Evolutionary conservation across 257 asterid species (phyloP).

Genomic region (Cinchona pubescens): DNA sequence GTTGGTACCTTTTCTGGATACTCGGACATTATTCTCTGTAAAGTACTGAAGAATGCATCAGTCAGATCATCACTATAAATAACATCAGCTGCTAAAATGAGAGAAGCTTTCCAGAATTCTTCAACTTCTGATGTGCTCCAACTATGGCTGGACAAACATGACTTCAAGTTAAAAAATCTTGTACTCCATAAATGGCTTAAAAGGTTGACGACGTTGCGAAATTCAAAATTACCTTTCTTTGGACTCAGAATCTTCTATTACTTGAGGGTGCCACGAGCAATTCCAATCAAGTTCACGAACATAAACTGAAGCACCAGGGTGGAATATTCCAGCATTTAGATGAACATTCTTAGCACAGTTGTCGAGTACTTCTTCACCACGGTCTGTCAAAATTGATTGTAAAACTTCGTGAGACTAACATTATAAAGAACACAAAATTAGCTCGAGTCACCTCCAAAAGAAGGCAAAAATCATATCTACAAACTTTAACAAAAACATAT

Average conservation of each 20-base stretch:
- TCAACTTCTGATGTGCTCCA: conserved; percentile 68
- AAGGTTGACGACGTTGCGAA: not conserved
- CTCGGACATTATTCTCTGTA: conserved; percentile 57
- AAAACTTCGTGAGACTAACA: conserved; percentile 20
- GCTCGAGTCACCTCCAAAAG: not conserved
- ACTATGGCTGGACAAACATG: conserved; percentile 44
- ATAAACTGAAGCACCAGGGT: conserved; percentile 42
- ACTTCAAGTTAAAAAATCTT: no score
- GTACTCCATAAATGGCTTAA: no score
- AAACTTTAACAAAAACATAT: not conserved
- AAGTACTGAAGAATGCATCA: conserved; percentile 61
- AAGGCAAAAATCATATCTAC: not conserved
- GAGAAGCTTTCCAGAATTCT: conserved; percentile 64
- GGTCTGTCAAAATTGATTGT: conserved; percentile 47
- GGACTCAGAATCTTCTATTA: conserved; percentile 32
- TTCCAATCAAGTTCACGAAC: conserved; percentile 97
- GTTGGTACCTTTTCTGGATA: conserved; percentile 58
- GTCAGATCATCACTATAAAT: conserved; percentile 81
- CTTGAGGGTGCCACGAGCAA: conserved; percentile 60
- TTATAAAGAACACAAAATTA: conserved; percentile 5
- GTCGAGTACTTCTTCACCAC: conserved; percentile 66
- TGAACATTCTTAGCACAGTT: conserved; percentile 66
- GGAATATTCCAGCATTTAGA: conserved; percentile 52
- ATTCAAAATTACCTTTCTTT: conserved; percentile 35
- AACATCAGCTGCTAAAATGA: conserved; percentile 93